These are phyloP conservation scores for Pyrus bretschneideri DNA, from an alignment of 306 rosid genomes.

Conservation along the genomic window DNA sequence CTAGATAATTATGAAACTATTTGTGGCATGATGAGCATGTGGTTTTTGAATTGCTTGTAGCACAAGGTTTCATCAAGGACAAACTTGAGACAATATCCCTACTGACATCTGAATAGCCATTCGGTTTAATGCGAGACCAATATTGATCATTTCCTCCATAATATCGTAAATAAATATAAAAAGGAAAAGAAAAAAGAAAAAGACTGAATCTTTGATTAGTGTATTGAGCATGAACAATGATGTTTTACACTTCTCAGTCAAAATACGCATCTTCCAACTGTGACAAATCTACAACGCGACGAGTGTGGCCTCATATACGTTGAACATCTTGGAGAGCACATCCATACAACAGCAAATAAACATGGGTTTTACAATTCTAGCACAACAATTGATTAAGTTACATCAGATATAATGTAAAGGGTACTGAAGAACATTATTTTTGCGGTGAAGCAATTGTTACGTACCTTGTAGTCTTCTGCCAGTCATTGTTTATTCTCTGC, in stretches of 20 bases:
- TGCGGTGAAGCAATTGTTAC: background rate
- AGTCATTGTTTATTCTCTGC: constrained; percentile 23
- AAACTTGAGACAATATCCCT: background rate
- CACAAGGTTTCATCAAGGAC: background rate
- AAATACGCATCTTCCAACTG: background rate
- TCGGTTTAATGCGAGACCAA: background rate
- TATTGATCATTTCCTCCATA: background rate
- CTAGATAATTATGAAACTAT: background rate
- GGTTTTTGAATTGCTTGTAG: background rate
- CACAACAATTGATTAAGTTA: background rate
- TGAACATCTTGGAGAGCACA: background rate
- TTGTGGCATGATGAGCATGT: background rate
- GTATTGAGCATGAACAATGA: too few species aligned
- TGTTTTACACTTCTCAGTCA: background rate
- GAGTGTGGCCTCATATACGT: background rate
- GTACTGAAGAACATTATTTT: background rate
- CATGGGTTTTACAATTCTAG: background rate
- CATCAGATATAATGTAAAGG: background rate
- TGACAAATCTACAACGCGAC: background rate
- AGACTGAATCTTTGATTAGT: too few species aligned
- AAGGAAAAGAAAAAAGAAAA: too few species aligned
- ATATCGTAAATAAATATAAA: background rate
- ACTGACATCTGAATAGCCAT: background rate
- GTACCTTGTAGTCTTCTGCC: constrained; percentile 43
- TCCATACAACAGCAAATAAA: background rate